A percentile compares a stretch with the other conserved stretches of the same genome.
These are phyloP conservation scores for Aspergillus coremiiformis DNA, from an alignment of 495 filamentous ascomycete species.

Conservation along the genomic window DNA sequence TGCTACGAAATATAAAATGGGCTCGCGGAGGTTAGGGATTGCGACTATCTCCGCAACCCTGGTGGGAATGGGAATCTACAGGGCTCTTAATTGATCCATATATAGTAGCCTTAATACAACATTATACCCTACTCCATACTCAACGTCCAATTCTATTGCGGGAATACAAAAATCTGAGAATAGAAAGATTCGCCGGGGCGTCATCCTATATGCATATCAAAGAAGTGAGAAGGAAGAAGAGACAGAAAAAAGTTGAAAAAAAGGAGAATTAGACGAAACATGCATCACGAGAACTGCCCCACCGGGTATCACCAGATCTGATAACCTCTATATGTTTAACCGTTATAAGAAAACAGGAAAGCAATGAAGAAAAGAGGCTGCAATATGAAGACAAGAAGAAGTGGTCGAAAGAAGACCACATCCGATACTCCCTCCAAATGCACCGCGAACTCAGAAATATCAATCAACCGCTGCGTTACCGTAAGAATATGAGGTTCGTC, in stretches of 20 bases:
- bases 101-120: neutral
- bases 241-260: conserved; percentile 10
- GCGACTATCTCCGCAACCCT: conserved; percentile 61
- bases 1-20: conserved; percentile 70
- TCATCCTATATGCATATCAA: conserved; percentile 3
- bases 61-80: conserved; percentile 60
- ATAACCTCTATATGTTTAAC: conserved; percentile 38
- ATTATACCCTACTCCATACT: neutral
- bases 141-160: neutral
- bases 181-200: neutral
- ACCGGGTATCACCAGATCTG: conserved; percentile 36
- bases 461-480: conserved; percentile 31
- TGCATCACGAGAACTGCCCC: conserved; percentile 27
- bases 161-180: neutral
- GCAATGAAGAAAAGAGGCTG: conserved; percentile 12
- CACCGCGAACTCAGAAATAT: conserved; percentile 22
- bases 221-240: neutral
- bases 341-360: conserved; percentile 8
- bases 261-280: conserved; percentile 16
- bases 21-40: conserved; percentile 60
- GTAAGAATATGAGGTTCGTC: conserved; percentile 35
- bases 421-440: conserved; percentile 39
- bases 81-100: conserved; percentile 49
- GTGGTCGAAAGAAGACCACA: conserved; percentile 18
- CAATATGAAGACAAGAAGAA: conserved; percentile 9